Conservation (phyloP, 345 rosid species). For the Raphanus sativus region DNA sequence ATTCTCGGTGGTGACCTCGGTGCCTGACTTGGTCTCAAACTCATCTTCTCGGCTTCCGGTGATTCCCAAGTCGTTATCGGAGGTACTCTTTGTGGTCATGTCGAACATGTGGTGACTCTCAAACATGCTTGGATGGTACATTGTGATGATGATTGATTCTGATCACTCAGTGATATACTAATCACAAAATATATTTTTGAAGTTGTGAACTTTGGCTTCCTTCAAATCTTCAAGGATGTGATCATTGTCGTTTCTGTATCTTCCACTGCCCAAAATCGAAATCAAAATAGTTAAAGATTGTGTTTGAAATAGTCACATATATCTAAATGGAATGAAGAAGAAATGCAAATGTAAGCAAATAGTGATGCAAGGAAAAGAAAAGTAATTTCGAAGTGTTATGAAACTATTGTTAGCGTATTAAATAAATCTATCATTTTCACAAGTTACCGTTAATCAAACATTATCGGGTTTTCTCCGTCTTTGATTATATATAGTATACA, state of each 20-base stretch:
- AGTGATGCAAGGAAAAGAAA: slow-evolving; percentile 27
- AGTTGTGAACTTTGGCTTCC: slow-evolving; percentile 12
- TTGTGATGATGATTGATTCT: slow-evolving; percentile 25
- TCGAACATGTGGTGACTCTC: slow-evolving; percentile 76
- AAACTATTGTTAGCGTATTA: neutral
- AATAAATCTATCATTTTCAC: slow-evolving; percentile 3
- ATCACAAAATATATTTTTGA: neutral
- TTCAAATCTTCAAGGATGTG: slow-evolving; percentile 28
- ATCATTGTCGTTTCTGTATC: slow-evolving; percentile 14
- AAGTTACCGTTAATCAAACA: neutral
- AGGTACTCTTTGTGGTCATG: slow-evolving; percentile 55
- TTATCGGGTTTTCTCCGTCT: neutral
- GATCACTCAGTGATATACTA: neutral
- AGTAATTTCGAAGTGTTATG: slow-evolving; percentile 5
- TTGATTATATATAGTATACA: neutral
- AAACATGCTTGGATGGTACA: slow-evolving; percentile 81
- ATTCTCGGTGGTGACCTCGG: slow-evolving; percentile 59
- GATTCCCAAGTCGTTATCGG: slow-evolving; percentile 59
- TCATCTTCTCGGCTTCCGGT: slow-evolving; percentile 67
- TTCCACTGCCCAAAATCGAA: slow-evolving; percentile 24
- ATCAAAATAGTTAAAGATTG: slow-evolving; percentile 21
- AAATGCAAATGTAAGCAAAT: slow-evolving; percentile 30
- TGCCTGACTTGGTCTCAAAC: slow-evolving; percentile 74
- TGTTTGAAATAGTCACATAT: neutral
- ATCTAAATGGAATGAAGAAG: slow-evolving; percentile 12